phyloP scores from a whole-genome alignment of 2,329 filamentous ascomycete species.

The Alternaria viburni region DNA sequence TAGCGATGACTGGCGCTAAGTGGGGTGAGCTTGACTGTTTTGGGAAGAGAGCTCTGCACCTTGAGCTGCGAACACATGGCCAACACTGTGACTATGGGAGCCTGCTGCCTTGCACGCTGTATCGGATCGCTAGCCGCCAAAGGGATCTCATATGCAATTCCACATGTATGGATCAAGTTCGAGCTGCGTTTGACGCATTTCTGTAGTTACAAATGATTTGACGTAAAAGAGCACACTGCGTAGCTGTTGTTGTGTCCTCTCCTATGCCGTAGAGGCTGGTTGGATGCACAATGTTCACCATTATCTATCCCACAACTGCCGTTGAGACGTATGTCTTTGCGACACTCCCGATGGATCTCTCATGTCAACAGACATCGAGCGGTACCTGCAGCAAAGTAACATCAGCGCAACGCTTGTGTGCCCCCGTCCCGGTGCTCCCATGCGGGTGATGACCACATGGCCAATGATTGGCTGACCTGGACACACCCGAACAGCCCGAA shows the following conservation, averaged over 20 bases:
- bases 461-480: constrained; percentile 35
- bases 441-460: constrained; percentile 25
- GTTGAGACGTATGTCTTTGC: background rate
- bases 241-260: background rate
- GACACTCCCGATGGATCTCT: background rate
- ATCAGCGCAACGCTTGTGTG: constrained; percentile 7
- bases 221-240: background rate
- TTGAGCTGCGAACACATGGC: constrained; percentile 9
- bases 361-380: background rate
- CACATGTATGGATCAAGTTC: background rate
- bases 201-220: background rate
- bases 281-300: background rate
- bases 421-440: constrained; percentile 4
- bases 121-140: background rate
- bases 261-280: background rate
- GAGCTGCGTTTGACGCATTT: background rate
- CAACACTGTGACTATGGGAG: background rate
- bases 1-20: constrained; percentile 6
- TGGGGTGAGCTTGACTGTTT: background rate
- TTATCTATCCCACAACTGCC: background rate
- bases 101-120: background rate
- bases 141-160: background rate
- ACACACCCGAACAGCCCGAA: constrained; percentile 17
- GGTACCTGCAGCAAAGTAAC: constrained; percentile 35
- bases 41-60: constrained; percentile 9